Evolutionary conservation across 2,329 filamentous ascomycete species (phyloP).

Genomic region (Colletotrichum sp.): DNA sequence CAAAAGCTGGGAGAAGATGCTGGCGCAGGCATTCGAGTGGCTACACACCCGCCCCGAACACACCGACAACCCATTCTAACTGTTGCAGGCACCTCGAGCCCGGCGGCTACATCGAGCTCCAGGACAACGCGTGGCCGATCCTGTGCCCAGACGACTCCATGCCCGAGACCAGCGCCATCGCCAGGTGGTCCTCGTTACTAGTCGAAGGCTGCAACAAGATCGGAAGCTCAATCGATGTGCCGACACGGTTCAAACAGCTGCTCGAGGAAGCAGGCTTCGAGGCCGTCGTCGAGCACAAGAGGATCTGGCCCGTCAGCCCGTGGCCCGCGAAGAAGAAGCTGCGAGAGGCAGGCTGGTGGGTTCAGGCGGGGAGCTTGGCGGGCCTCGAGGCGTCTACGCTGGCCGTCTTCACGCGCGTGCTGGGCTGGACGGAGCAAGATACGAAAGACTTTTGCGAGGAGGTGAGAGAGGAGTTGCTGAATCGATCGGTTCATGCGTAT

Average conservation of each 20-base stretch:
- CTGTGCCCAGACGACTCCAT: constrained; percentile 35
- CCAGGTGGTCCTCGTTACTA: constrained; percentile 33
- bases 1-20: constrained; percentile 26
- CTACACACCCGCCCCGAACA: background rate
- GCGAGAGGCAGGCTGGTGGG: constrained; percentile 38
- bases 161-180: constrained; percentile 28
- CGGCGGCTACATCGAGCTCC: constrained; percentile 38
- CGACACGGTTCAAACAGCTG: constrained; percentile 31
- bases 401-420: constrained; percentile 33
- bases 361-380: background rate
- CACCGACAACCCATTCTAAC: background rate
- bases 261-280: constrained; percentile 60
- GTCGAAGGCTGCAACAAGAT: constrained; percentile 32
- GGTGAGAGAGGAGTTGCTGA: constrained; percentile 32
- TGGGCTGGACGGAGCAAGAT: constrained; percentile 33
- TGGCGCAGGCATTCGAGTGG: constrained; percentile 25
- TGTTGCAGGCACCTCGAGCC: constrained; percentile 29
- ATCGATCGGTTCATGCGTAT: constrained; percentile 35
- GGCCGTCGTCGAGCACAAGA: constrained; percentile 52
- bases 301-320: constrained; percentile 53
- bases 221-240: background rate
- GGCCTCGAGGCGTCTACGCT: constrained; percentile 34
- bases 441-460: constrained; percentile 30
- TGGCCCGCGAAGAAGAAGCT: constrained; percentile 39
- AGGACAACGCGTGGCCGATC: constrained; percentile 31